Evolutionary conservation across 306 rosid species (phyloP), one percentile per base, ranked within the genome.

Genomic region (Glycyrrhiza uralensis): DNA sequence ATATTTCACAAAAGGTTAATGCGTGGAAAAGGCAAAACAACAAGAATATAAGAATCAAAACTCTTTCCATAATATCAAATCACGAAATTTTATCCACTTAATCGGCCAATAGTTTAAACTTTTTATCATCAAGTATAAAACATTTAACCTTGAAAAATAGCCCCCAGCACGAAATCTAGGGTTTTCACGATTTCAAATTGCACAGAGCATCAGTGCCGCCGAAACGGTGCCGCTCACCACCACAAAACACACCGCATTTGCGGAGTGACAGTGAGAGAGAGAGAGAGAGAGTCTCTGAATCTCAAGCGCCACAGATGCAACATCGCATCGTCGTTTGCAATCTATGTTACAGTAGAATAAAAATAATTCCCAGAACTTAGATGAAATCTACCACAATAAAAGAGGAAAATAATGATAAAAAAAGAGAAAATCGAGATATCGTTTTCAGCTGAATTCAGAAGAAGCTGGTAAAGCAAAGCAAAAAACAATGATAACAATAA

Each of bases 111-210:
- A 1, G 39, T 17, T 49, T 5, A 12, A 0, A 19, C 6, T 18
- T 35, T 4, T 8, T 3, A 47, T 5, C 4, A 33, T 0, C 32
- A 26, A 26, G 1, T 32, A 18, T 4, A 0, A 51, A 69, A 23
- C 6, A 35, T 5, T 19, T 44, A 44, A 50, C 74, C 32, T 22
- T 9, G 32, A 52, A 52, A 50, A 35, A 11, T 2, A 0, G 12
- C 75, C 2, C 1, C n/a, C n/a, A n/a, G 5, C 9, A 23, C 38
- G 51, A 52, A 69, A 52, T 22, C 62, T 74, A 74, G 72, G 79
- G 79, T 74, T 50, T 62, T 15, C 51, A 6, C 13, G 13, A 12
- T 39, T n/a, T 11, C 4, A 42, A 44, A n/a, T n/a, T 1, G 39
- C 18, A 4, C 18, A 10, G 45, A 30, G 1, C 14, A 54, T 8